A percentile compares a stretch with the other conserved stretches of the same genome.
Evolutionary conservation across 202 grass and related monocot genomes (phyloP).

Genomic region (Miscanthus sacchariflorus): DNA sequence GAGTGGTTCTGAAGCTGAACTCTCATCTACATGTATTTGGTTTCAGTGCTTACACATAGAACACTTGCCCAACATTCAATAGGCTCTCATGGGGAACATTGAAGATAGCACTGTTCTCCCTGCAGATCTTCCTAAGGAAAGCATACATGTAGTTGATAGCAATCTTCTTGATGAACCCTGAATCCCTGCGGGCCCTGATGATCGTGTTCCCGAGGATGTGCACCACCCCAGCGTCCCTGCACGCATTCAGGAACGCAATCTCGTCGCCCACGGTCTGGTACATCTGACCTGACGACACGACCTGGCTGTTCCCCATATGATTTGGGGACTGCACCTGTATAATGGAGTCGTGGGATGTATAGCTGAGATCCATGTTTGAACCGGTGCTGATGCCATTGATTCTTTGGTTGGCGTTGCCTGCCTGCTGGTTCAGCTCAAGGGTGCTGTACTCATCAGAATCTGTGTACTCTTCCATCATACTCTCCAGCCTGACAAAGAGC

Average conservation of each 20-base stretch:
- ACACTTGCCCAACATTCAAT: conserved; percentile 78
- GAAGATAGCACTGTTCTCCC: conserved; percentile 89
- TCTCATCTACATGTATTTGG: conserved; percentile 1
- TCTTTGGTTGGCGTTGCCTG: conserved; percentile 8
- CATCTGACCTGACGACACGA: conserved; percentile 37
- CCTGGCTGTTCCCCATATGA: not conserved
- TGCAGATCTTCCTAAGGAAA: conserved; percentile 80
- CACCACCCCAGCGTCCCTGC: conserved; percentile 70
- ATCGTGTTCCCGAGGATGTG: conserved; percentile 83
- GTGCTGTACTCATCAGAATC: conserved; percentile 73
- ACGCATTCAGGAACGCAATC: conserved; percentile 63
- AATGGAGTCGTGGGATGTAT: conserved; percentile 57
- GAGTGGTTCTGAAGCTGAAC: not conserved
- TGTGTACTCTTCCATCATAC: conserved; percentile 79
- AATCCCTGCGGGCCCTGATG: conserved; percentile 66
- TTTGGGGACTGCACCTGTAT: conserved; percentile 49
- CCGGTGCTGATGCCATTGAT: not conserved
- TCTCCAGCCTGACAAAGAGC: conserved; percentile 70
- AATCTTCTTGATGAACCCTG: conserved; percentile 56
- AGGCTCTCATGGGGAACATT: conserved; percentile 83
- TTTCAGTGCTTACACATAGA: conserved; percentile 57
- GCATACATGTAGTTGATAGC: conserved; percentile 70
- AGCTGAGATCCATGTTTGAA: conserved; percentile 44
- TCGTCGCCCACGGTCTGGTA: conserved; percentile 55
- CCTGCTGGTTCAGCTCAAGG: conserved; percentile 30